These are phyloP conservation scores for Auriculariales sp. DNA, from an alignment of 768 basidiomycete species.

Conservation along the genomic window DNA sequence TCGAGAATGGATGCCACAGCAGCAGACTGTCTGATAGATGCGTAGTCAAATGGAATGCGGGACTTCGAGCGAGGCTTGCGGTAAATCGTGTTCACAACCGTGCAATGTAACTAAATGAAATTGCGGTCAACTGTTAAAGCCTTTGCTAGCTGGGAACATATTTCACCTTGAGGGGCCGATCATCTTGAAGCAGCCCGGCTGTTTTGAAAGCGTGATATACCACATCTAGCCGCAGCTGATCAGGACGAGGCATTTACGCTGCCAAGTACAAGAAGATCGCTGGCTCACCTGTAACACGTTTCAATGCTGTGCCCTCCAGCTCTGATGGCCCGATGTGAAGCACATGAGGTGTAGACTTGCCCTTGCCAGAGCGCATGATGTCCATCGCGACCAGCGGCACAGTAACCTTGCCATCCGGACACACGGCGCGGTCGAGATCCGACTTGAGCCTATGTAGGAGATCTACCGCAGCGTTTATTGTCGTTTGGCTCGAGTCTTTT, in stretches of 20 bases:
- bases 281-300: slow-evolving; percentile 22
- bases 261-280: slow-evolving; percentile 1
- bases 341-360: slow-evolving; percentile 30
- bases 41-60: slow-evolving; percentile 30
- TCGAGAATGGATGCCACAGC: slow-evolving; percentile 7
- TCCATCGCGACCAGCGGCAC: slow-evolving; percentile 34
- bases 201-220: slow-evolving; percentile 15
- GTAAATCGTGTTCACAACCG: slow-evolving; percentile 21
- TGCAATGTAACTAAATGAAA: slow-evolving; percentile 20
- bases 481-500: slow-evolving; percentile 1
- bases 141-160: not conserved
- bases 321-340: slow-evolving; percentile 38
- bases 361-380: slow-evolving; percentile 29
- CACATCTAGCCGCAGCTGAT: slow-evolving; percentile 13
- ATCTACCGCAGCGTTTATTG: slow-evolving; percentile 12
- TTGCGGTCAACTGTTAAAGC: not conserved
- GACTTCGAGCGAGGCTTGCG: slow-evolving; percentile 14
- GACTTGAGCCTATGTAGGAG: slow-evolving; percentile 16
- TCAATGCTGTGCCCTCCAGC: slow-evolving; percentile 18
- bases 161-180: slow-evolving; percentile 20
- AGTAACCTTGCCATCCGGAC: slow-evolving; percentile 18
- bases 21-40: slow-evolving; percentile 18
- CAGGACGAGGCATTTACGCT: not conserved
- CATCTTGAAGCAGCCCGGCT: slow-evolving; percentile 19
- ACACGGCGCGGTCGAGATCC: slow-evolving; percentile 24